Evolutionary conservation across 2,329 filamentous ascomycete genomes (phyloP).

Genomic region (Aspergillus fumigatiaffinis): DNA sequence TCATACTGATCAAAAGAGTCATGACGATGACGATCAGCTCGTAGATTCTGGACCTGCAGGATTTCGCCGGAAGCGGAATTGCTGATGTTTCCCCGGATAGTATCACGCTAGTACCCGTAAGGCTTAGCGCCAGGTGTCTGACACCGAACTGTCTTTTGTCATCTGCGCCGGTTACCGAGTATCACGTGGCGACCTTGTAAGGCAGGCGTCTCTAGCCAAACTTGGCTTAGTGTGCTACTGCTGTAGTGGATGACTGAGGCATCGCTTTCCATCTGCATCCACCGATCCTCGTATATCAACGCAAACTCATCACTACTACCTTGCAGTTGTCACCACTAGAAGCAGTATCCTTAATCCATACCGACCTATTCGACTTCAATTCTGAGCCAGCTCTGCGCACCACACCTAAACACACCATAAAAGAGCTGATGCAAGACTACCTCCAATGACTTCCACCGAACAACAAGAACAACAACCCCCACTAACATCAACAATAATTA

Average conservation of each 20-base stretch:
- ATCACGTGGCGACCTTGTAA: slow-evolving; percentile 9
- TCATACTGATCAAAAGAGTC: not conserved
- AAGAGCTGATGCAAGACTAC: not conserved
- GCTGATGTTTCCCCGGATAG: not conserved
- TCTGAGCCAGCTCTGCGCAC: not conserved
- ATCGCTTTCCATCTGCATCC: not conserved
- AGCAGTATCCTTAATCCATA: not conserved
- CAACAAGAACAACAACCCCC: slow-evolving; percentile 9
- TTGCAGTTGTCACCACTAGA: not conserved
- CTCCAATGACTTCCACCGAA: slow-evolving; percentile 11
- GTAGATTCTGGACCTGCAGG: not conserved
- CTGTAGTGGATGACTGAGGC: not conserved
- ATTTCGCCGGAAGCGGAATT: slow-evolving; percentile 3
- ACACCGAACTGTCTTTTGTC: not conserved
- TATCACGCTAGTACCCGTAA: not conserved
- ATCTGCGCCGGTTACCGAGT: slow-evolving; percentile 7
- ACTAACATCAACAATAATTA: slow-evolving; percentile 31
- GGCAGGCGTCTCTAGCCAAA: not conserved
- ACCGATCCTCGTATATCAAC: not conserved
- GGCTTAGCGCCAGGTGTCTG: not conserved
- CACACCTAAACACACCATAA: not conserved
- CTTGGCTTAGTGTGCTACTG: not conserved
- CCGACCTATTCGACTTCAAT: not conserved
- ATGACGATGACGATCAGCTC: not conserved
- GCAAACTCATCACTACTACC: not conserved